These are phyloP conservation scores for Pseudonitzschia pungens DNA, from an alignment of 108 stramenopile genomes.

Conservation along the genomic window DNA sequence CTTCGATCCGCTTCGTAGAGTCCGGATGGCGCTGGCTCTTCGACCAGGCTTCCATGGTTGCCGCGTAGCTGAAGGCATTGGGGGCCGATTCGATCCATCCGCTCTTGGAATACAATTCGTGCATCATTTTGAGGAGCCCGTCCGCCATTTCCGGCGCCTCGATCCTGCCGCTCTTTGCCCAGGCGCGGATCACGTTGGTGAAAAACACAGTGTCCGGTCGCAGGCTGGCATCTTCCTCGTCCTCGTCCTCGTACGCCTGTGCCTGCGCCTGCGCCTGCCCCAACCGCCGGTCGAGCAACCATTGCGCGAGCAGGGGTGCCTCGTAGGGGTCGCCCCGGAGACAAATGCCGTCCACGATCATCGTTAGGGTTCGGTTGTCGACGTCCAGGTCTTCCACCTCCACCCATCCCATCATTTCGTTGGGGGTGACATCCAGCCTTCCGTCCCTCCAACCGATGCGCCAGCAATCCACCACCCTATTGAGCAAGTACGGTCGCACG, in stretches of 20 bases:
- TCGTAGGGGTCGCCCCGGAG: constrained; percentile 31
- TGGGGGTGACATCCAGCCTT: constrained; percentile 16
- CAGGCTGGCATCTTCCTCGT: constrained; percentile 21
- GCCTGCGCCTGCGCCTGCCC: constrained; percentile 20
- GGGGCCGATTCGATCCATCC: constrained; percentile 31
- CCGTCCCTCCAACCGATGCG: constrained; percentile 30
- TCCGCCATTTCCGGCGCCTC: constrained; percentile 55
- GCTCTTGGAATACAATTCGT: constrained; percentile 35
- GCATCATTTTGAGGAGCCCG: constrained; percentile 51
- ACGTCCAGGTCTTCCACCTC: constrained; percentile 10
- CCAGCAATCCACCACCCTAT: constrained; percentile 41
- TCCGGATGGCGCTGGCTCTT: constrained; percentile 26
- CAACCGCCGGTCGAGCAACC: constrained; percentile 38
- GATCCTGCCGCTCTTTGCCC: constrained; percentile 56
- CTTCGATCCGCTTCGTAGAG: constrained; percentile 17
- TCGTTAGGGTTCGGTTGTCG: constrained; percentile 32
- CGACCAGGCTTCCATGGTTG: constrained; percentile 37
- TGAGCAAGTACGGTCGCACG: constrained; percentile 28
- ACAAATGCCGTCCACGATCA: constrained; percentile 36
- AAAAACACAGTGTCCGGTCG: constrained; percentile 56
- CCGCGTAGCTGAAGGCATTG: constrained; percentile 30
- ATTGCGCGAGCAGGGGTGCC: constrained; percentile 37
- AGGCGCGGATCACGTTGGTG: constrained; percentile 63
- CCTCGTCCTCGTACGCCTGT: not conserved
- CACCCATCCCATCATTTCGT: constrained; percentile 17